Evolutionary conservation across 2,329 filamentous ascomycete species (phyloP), one percentile per base, ranked within the genome.

Genomic region (Colletotrichum eleusines): DNA sequence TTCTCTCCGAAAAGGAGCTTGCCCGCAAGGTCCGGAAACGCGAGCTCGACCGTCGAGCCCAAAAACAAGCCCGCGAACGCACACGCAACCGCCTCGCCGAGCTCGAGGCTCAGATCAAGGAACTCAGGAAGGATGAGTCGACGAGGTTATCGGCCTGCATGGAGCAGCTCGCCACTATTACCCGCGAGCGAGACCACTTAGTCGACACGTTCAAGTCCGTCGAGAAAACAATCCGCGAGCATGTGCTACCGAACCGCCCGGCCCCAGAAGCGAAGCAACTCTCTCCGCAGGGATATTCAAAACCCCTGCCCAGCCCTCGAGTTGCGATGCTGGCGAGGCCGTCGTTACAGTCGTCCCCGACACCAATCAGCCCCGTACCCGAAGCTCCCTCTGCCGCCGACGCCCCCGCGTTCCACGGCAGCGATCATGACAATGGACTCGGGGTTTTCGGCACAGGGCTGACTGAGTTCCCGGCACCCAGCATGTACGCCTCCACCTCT

Each of bases 21-120:
- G 72, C 72, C 28, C 72, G 72, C 38, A 72, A 72, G 65, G 73
- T 77, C 40, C 77, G 78, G 72, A 79, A 79, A 72, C 71, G 78
- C 16, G 78, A 79, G 57, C 75, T 79, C 16, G 78, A 79, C 59
- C 77, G 78, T 66, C 76, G 76, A 55, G 77, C 78, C 9, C 78
- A 79, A 69, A 73, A 77, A 5, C 66, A 76, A n/a, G 76, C 77
- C 11, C 76, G 78, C 18, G 78, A 79, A 60, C 74, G 78, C 12
- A 79, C 76, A 38, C 77, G 76, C 67, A 77, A 73, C 44, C 77
- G 78, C 42, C 79, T 79, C 53, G 73, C 77, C 12, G 74, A 78
- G 38, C 74, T 79, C 1, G 78, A 79, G 64, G 74, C 73, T 26
- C 76, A 75, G 69, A 76, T 79, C 44, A 75, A 77, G 16, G 73